Evolutionary conservation across 176 grass and related monocot species (phyloP), one percentile per base, ranked within the genome.

Genomic region (Panicum miliaceum): DNA sequence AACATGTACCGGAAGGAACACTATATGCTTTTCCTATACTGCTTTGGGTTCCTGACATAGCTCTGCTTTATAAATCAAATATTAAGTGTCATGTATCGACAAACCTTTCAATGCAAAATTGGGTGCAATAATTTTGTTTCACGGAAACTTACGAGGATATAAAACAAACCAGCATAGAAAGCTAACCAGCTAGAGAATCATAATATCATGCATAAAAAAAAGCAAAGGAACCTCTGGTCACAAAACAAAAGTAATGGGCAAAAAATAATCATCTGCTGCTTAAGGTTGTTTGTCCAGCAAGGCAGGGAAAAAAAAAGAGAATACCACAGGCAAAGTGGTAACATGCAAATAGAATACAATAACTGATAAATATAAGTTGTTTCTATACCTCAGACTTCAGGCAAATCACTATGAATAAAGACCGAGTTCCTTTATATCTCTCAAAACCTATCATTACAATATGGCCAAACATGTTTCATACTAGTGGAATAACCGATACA

Each of bases 311-410:
- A 54, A 22, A 54, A 54, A 68, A 68, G 4, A 65, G 19, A 74
- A 6, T 12, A 40, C 38, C 22, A 74, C 13, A 64, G 38, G 12
- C 12, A 73, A 42, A 3, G 20, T 8, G 62, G 29, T 22, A 86
- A 16, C 29, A 72, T 72, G 65, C 47, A n/a, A 79, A 79, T 22
- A 37, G 68, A 32, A 32, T 32, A 32, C 29, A 32, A 32, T 2
- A 53, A 79, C 9, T 73, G n/a, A 57, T 56, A 29, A 16, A 3
- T 72, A 72, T 45, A 42, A 4, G 15, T 56, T 40, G 22, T 32
- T 75, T 76, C 73, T 23, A 65, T 7, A 68, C 20, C 70, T 52
- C n/a, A 87, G 20, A 75, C 81, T 68, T 51, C 36, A 59, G 16
- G 36, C 2, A 50, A 87, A 48, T 38, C 26, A 81, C 48, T 15